A percentile compares a stretch with the other conserved stretches of the same genome.
These are phyloP conservation scores for Hepatocystis sp. DNA, from an alignment of 169 alveolate genomes.

Conservation along the genomic window DNA sequence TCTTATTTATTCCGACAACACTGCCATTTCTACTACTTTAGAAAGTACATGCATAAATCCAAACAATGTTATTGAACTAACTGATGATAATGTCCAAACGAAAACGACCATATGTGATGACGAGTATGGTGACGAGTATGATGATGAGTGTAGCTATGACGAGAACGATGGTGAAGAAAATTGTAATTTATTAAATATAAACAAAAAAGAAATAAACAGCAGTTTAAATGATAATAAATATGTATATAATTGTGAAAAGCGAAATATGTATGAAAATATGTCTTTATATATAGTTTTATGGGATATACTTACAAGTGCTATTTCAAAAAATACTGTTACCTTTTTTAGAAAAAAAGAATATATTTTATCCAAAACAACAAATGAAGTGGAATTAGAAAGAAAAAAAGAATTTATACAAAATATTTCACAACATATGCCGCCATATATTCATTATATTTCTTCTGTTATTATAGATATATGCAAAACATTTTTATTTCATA, in stretches of 20 bases:
- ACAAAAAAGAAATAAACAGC: neutral
- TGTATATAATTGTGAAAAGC: constrained; percentile 3
- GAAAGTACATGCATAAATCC: neutral
- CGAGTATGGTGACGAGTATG: constrained; percentile 1
- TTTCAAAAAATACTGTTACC: constrained; percentile 51
- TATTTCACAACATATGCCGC: constrained; percentile 52
- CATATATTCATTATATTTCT: constrained; percentile 20
- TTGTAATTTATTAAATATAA: neutral
- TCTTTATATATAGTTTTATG: constrained; percentile 65
- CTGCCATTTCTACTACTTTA: neutral
- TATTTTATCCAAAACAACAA: constrained; percentile 27
- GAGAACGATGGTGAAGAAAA: neutral
- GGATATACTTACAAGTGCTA: constrained; percentile 53
- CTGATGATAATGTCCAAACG: no score
- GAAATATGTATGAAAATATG: constrained; percentile 29
- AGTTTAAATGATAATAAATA: constrained; percentile 12
- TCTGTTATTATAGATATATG: constrained; percentile 31
- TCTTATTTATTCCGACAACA: no score
- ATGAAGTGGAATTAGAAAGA: constrained; percentile 46
- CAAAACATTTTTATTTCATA: constrained; percentile 46
- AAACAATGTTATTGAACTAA: no score
- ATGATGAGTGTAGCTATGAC: neutral
- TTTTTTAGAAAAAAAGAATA: constrained; percentile 25
- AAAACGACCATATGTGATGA: no score
- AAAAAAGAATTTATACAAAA: constrained; percentile 56